Evolutionary conservation across 2,329 filamentous ascomycete species (phyloP).

Genomic region (Albifimbria verrucaria): DNA sequence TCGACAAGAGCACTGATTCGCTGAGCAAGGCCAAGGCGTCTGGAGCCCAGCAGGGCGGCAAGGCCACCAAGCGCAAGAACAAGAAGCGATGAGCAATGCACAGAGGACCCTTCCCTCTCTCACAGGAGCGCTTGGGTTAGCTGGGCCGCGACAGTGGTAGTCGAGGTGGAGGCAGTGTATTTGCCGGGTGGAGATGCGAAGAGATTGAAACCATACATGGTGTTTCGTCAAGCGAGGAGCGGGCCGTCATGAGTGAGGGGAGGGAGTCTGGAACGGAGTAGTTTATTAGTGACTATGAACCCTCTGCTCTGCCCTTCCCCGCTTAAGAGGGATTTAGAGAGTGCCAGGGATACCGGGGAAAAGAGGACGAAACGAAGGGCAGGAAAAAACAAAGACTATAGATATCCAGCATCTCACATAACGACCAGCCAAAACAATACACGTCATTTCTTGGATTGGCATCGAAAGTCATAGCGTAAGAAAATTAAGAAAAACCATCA

Average conservation of each 20-base stretch:
- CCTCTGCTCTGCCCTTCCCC: too few relatives aligned
- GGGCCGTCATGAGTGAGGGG: background rate
- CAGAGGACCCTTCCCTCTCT: too few relatives aligned
- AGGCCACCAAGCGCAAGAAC: slow-evolving; percentile 50
- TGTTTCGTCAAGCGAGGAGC: background rate
- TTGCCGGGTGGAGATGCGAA: background rate
- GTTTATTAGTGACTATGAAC: too few relatives aligned
- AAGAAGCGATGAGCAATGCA: slow-evolving; percentile 46
- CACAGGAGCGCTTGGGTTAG: background rate
- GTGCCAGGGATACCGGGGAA: too few relatives aligned
- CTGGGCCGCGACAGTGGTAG: background rate
- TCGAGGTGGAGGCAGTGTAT: background rate
- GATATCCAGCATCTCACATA: too few relatives aligned
- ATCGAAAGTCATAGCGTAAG: too few relatives aligned
- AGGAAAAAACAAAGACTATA: too few relatives aligned
- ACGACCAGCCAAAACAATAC: too few relatives aligned
- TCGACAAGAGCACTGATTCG: slow-evolving; percentile 59
- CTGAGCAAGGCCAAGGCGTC: slow-evolving; percentile 49
- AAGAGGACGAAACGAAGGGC: too few relatives aligned
- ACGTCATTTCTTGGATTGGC: too few relatives aligned
- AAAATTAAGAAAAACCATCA: too few relatives aligned
- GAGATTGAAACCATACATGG: background rate
- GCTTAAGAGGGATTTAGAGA: too few relatives aligned
- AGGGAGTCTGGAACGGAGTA: background rate
- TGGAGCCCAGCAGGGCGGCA: slow-evolving; percentile 41